Evolutionary conservation across 768 basidiomycete species (phyloP).

Genomic region (Coprinopsis strossmayeri): DNA sequence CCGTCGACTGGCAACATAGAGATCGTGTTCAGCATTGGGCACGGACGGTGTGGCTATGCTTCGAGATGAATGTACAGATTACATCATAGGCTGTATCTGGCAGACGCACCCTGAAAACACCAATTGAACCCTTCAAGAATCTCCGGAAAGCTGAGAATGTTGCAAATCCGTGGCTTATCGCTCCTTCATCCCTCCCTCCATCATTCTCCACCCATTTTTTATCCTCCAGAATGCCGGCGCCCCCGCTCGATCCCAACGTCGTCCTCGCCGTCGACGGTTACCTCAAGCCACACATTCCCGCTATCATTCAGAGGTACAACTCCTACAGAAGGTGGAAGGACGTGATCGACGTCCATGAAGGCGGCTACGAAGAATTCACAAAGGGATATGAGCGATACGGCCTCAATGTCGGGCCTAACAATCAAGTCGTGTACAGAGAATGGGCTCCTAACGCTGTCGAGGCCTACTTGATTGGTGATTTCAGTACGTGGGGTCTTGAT

Average conservation of each 20-base stretch:
- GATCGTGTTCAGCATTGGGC: no score
- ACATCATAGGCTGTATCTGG: conserved; percentile 12
- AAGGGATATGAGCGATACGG: conserved; percentile 79
- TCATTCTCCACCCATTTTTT: conserved; percentile 7
- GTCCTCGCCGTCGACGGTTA: conserved; percentile 65
- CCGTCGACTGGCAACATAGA: no score
- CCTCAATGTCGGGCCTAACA: conserved; percentile 61
- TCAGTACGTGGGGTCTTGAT: conserved; percentile 49
- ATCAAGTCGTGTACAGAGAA: conserved; percentile 79
- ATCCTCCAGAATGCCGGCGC: conserved; percentile 31
- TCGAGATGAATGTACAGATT: conserved; percentile 7
- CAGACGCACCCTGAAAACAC: conserved; percentile 5
- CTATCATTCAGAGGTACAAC: conserved; percentile 65
- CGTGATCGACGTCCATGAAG: conserved; percentile 69
- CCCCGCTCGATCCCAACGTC: conserved; percentile 46
- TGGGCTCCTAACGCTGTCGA: conserved; percentile 91
- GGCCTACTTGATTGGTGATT: conserved; percentile 88
- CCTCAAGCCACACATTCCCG: conserved; percentile 65
- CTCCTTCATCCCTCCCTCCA: not conserved
- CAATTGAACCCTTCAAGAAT: not conserved
- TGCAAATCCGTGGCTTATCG: not conserved
- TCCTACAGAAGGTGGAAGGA: conserved; percentile 71
- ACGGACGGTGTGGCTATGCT: not conserved
- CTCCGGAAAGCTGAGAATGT: no score
- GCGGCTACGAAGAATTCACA: conserved; percentile 76